Evolutionary conservation across 768 basidiomycete genomes (phyloP), one percentile per base, ranked within the genome.

Genomic region (Mycena olivaceomarginata): DNA sequence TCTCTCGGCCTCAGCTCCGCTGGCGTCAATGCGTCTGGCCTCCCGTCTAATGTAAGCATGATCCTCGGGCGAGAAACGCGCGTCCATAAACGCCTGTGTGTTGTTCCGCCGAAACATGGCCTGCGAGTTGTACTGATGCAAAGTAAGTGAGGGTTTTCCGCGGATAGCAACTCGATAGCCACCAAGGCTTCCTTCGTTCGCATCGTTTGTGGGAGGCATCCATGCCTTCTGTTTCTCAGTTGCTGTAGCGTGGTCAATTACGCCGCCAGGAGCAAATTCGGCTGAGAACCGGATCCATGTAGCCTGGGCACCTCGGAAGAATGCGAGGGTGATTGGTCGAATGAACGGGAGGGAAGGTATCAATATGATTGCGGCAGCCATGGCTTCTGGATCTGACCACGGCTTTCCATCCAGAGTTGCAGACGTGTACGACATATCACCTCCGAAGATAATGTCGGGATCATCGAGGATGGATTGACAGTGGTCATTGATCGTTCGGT

Each of bases 171-270:
- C 77, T 8, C 82, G 80, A 51, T 79, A 81, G 12, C 41, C 51
- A 1, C 51, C 51, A 20, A 53, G 51, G 18, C 13, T 16, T 7
- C 51, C 51, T 16, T 53, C 51, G 7, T 53, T 53, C 8, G 51
- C 51, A 22, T 53, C 51, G 51, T 53, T 53, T 16, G 51, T 60
- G 31, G 53, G 13, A 11, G 43, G 43, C 43, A 45, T 45, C 43
- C 43, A 45, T 45, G 43, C 43, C 43, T 11, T 10, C 5, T 77
- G 65, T 7, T 56, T 57, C 64, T 85, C 83, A n/a, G 79, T 78
- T 5, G 70, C 51, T 1, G 80, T 78, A 13, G 73, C 62, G n/a
- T 59, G 13, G 67, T 83, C 83, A 77, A 86, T 84, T 0, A 78
- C 2, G 4, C 86, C 85, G 37, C 82, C 82, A 9, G 82, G 79